Evolutionary conservation across 202 grass and related monocot species (phyloP), one percentile per base, ranked within the genome.

Genomic region (Carex arenaria): DNA sequence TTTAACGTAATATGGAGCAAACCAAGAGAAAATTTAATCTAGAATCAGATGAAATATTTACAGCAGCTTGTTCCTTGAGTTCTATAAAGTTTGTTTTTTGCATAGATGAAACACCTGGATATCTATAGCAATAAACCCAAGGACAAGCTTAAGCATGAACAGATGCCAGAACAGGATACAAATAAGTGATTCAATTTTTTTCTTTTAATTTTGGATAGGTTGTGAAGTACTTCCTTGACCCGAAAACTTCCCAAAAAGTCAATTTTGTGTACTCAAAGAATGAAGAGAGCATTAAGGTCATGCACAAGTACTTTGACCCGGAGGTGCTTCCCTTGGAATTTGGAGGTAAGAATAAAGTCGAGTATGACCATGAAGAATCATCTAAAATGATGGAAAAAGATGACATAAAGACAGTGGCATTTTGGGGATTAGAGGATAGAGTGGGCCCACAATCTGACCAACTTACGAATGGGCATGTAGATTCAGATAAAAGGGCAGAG

Each of bases 361-460:
- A 82, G 14, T 99, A 95, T 62, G 85, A 90, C 28, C 91, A 99
- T 59, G 91, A 90, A 56, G 92, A 93, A 54, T 99, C 90, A 73
- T 89, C 93, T 64, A 86, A 92, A 78, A 36, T 95, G 88, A 95
- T 95, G 95, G 30, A 80, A 60, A 79, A 83, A 8, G 88, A 95
- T 56, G 95, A 98, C 60, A 75, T 84, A 40, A 92, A 83, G 70
- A 87, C 86, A 31, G 53, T 80, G n/a, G 88, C 45, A 43, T 91
- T 89, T 19, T 92, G 95, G 90, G 87, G 55, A 68, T 83, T 45
- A 17, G 83, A 86, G 64, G 38, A 63, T 31, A 87, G 90, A 70
- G 2, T 53, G 66, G 80, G 63, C 56, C n/a, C 63, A 64, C 70
- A 2, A 52, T 20, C 34, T 12, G 55, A 81, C 38, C 72, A 53